Conservation (phyloP, 116 monocot species). For the Papilionanthe hybrid region DNA sequence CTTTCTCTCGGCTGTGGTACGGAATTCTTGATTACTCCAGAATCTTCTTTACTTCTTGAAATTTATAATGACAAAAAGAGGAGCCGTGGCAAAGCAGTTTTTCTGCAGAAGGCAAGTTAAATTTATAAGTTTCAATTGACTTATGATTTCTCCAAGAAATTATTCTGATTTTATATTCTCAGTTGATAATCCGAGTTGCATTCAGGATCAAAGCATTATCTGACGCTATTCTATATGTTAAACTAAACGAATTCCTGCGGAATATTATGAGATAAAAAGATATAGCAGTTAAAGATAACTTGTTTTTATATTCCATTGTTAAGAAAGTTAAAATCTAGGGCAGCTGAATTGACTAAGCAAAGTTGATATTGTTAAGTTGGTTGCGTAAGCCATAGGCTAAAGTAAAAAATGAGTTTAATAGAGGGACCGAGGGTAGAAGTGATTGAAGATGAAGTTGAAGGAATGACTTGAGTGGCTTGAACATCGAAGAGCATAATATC, state of each 20-base stretch:
- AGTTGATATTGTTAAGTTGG: background rate
- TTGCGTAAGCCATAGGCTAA: background rate
- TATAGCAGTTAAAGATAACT: background rate
- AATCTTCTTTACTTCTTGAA: constrained; percentile 60
- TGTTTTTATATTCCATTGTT: background rate
- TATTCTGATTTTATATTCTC: background rate
- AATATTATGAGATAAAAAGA: background rate
- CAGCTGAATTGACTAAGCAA: background rate
- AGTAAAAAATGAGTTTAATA: background rate
- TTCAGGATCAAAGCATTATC: background rate
- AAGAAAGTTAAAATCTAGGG: background rate
- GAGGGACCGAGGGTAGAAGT: background rate
- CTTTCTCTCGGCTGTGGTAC: constrained; percentile 57
- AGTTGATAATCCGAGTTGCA: background rate
- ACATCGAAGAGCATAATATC: background rate
- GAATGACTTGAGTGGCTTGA: background rate
- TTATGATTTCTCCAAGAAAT: background rate
- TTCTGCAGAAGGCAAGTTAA: constrained; percentile 71
- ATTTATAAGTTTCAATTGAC: constrained; percentile 2
- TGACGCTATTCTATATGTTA: background rate
- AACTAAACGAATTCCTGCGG: background rate
- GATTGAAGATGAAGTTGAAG: background rate
- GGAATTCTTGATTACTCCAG: constrained; percentile 52
- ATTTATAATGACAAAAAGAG: constrained; percentile 44
- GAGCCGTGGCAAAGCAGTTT: constrained; percentile 63